Percentiles rank a stretch among this genome's conserved stretches.
Evolutionary conservation across 2,329 filamentous ascomycete species (phyloP).

Genomic region (Epichloe sibirici): DNA sequence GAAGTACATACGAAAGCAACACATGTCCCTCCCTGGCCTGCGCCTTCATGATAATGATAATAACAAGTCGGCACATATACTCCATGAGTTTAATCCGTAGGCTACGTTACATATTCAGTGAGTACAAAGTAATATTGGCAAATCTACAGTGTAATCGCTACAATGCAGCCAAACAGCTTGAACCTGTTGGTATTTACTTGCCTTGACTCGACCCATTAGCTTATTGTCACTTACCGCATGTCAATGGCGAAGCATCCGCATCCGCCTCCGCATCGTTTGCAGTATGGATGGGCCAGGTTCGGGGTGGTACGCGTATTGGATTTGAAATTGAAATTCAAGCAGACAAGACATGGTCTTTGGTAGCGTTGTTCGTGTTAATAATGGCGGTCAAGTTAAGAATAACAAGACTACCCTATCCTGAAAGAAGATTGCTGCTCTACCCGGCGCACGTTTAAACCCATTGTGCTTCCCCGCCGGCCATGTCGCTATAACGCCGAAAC

Average conservation of each 20-base stretch:
- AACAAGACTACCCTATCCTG: constrained; percentile 8
- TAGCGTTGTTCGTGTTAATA: not conserved
- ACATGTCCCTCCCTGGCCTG: not conserved
- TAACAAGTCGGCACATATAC: too few species aligned
- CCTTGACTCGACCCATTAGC: too few species aligned
- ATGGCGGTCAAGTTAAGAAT: constrained; percentile 2
- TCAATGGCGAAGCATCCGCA: too few species aligned
- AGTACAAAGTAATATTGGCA: too few species aligned
- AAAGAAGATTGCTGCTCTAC: constrained; percentile 1
- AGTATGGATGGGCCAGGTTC: not conserved
- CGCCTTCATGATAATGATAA: too few species aligned
- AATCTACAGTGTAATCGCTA: too few species aligned
- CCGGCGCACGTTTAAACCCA: not conserved
- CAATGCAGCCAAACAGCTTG: too few species aligned
- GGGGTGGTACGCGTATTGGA: not conserved
- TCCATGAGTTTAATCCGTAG: too few species aligned
- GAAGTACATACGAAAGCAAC: not conserved
- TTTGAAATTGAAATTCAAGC: not conserved
- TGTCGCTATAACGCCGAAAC: constrained; percentile 10
- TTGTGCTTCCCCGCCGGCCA: not conserved
- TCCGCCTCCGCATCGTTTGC: not conserved
- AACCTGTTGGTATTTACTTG: too few species aligned
- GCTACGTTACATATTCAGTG: too few species aligned
- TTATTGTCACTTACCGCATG: too few species aligned
- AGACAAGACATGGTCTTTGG: not conserved